Conservation (phyloP, 257 asterid species). For the Anisodus tanguticus region DNA sequence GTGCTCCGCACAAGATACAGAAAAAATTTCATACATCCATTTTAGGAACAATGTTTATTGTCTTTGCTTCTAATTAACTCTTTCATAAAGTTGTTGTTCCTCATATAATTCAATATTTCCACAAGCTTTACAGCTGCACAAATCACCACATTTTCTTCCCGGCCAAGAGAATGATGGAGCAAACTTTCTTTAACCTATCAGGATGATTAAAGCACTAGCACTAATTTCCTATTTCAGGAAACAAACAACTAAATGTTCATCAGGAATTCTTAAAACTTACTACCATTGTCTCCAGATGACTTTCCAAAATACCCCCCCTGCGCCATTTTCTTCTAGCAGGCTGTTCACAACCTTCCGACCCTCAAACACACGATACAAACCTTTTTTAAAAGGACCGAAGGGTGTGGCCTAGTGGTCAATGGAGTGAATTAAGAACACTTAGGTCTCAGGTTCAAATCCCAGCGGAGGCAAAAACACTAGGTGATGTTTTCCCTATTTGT, state of each 20-base stretch:
- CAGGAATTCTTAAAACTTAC: not conserved
- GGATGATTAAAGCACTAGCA: not conserved
- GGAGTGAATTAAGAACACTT: not conserved
- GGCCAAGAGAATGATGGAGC: not conserved
- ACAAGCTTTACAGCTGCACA: not conserved
- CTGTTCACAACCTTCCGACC: not conserved
- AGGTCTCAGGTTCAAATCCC: not conserved
- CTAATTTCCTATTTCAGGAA: not conserved
- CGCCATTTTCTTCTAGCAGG: not conserved
- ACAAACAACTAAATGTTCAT: too few relatives aligned
- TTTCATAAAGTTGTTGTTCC: not conserved
- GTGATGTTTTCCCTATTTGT: not conserved
- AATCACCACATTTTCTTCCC: not conserved
- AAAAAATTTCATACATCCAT: not conserved
- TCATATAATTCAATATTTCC: not conserved
- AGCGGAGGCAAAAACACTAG: not conserved
- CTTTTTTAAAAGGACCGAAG: not conserved
- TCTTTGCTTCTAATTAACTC: not conserved
- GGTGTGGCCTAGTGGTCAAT: not conserved
- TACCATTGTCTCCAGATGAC: too few relatives aligned
- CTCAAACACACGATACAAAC: not conserved
- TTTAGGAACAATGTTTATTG: not conserved
- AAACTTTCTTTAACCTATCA: not conserved
- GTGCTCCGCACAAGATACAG: too few relatives aligned
- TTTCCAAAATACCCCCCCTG: too few relatives aligned